phyloP scores from a whole-genome alignment of 805 yeast species.

The Candida koratica region DNA sequence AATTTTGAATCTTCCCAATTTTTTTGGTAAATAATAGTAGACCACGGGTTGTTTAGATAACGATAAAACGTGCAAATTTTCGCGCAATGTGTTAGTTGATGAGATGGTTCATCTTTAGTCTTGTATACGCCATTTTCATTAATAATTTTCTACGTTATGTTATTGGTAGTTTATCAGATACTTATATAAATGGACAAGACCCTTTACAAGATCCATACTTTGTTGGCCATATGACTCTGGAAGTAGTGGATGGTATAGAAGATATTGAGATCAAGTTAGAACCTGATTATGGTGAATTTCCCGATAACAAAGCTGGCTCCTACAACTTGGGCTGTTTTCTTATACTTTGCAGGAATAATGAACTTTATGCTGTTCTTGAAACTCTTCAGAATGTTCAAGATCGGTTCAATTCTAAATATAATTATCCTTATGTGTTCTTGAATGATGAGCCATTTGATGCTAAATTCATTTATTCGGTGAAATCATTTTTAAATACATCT shows the following conservation, averaged over 20 bases:
- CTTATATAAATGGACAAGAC: no score
- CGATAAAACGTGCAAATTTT: conserved; percentile 7
- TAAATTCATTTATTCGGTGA: conserved; percentile 49
- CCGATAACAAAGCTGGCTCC: conserved; percentile 23
- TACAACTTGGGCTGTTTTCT: conserved; percentile 33
- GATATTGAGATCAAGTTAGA: not conserved
- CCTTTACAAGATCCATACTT: no score
- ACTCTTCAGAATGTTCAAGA: conserved; percentile 63
- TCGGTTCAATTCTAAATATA: conserved; percentile 56
- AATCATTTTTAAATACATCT: conserved; percentile 53
- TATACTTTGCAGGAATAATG: conserved; percentile 66
- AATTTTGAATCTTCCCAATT: no score
- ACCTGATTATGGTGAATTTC: conserved; percentile 28
- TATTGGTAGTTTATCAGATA: no score
- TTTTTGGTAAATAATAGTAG: not conserved
- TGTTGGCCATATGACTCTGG: no score
- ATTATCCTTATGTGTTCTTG: conserved; percentile 77
- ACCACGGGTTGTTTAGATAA: conserved; percentile 5
- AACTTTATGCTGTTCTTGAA: conserved; percentile 51
- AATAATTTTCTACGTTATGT: not conserved
- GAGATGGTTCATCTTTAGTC: conserved; percentile 1
- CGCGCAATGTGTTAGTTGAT: conserved; percentile 5
- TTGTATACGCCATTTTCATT: not conserved
- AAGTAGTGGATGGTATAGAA: no score
- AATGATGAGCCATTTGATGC: conserved; percentile 64